Evolutionary conservation across 2,329 filamentous ascomycete species (phyloP), one percentile per base, ranked within the genome.

Genomic region (Aspergillus pseudonomiae): DNA sequence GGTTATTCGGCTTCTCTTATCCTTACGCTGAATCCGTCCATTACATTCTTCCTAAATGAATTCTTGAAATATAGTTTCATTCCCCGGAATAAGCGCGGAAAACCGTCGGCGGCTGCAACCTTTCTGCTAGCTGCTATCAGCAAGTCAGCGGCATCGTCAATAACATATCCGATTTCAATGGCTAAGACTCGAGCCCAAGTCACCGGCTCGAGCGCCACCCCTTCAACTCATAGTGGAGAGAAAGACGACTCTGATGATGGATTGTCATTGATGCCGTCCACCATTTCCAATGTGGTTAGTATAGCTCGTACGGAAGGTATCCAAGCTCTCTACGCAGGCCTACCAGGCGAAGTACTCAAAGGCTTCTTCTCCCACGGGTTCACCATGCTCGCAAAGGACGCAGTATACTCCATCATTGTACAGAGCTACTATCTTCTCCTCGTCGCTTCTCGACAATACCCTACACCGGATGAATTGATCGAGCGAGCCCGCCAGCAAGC

Each of bases 151-250:
- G 93, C 93, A 0, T 92, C 89, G 9, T 85, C 87, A 0, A 80
- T 93, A 62, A 96, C 91, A 0, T 97, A 96, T 74, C 94, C 94
- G 0, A 90, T 97, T 75, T 91, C 91, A 62, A 88, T 93, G 34
- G 92, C 92, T n/a, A 94, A 94, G 79, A 88, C 91, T 2, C 84
- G 92, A 30, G 85, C 92, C 3, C 92, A 96, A 74, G 86, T 90
- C 28, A 70, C 68, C 21, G 53, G 53, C 28, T 52, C 68, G 4
- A 62, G 56, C 61, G 71, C 30, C 64, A 75, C 34, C 63, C 48
- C 53, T 67, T 65, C 30, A 63, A 75, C 62, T 1, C 16, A 57
- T 39, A 72, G 65, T 59, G 73, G 60, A 9, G 14, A 63, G 12
- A 43, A 60, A 12, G 55, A 62, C 12, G 52, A 61, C 55, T 10